Evolutionary conservation across 2,329 filamentous ascomycete species (phyloP).

Genomic region (Alternaria gaisen): DNA sequence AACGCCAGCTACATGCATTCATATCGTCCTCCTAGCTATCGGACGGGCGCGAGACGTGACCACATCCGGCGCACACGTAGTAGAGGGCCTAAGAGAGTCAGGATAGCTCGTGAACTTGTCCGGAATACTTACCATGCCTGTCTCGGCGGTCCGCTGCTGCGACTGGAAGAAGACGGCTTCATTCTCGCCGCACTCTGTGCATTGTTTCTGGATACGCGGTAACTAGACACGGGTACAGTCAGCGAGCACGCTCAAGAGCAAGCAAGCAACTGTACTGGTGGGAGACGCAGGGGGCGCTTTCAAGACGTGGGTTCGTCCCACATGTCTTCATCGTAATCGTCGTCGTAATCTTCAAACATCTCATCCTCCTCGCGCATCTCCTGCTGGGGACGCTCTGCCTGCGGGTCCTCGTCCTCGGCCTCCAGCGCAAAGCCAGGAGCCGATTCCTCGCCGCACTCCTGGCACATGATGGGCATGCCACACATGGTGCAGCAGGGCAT

Average conservation of each 20-base stretch:
- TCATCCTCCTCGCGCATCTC: slow-evolving; percentile 18
- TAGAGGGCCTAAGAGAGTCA: slow-evolving; percentile 57
- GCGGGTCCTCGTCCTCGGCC: slow-evolving; percentile 49
- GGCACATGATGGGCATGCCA: slow-evolving; percentile 65
- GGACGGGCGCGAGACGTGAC: slow-evolving; percentile 74
- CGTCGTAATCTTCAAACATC: slow-evolving; percentile 30
- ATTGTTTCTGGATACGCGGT: slow-evolving; percentile 85
- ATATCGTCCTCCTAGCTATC: slow-evolving; percentile 21
- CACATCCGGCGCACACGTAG: slow-evolving; percentile 88
- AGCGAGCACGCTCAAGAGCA: slow-evolving; percentile 51
- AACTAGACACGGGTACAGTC: slow-evolving; percentile 69
- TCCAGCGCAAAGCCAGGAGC: slow-evolving; percentile 57
- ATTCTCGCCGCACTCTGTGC: slow-evolving; percentile 82
- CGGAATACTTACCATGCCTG: slow-evolving; percentile 81
- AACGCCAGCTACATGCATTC: slow-evolving; percentile 46
- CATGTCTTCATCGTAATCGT: slow-evolving; percentile 40
- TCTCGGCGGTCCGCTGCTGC: slow-evolving; percentile 94
- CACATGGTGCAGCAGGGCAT: slow-evolving; percentile 66
- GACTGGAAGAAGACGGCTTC: slow-evolving; percentile 99
- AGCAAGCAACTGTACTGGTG: slow-evolving; percentile 45
- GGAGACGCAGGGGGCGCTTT: slow-evolving; percentile 25
- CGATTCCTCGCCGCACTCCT: slow-evolving; percentile 59
- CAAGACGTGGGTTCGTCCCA: slow-evolving; percentile 44
- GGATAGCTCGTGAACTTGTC: not conserved
- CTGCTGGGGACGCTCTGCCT: slow-evolving; percentile 32